Evolutionary conservation across 805 yeast species (phyloP).

Genomic region (Kodamaea kaohsiungensis): DNA sequence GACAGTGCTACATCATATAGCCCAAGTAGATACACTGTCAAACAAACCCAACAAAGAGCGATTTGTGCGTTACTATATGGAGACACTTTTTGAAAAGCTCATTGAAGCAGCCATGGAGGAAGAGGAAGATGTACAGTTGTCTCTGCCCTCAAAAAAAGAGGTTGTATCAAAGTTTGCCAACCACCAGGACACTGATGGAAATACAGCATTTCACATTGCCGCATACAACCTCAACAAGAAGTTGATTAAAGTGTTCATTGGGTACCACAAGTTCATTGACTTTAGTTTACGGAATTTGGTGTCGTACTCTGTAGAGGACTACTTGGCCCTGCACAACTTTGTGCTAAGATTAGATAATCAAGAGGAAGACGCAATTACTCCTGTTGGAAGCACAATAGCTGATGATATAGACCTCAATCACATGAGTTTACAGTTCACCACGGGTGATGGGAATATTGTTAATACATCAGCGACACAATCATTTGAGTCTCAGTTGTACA

Average conservation of each 20-base stretch:
- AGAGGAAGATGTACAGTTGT: constrained; percentile 8
- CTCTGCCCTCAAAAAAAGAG: constrained; percentile 7
- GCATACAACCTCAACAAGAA: constrained; percentile 44
- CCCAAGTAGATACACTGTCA: constrained; percentile 26
- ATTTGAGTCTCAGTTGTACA: constrained; percentile 39
- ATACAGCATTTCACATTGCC: constrained; percentile 90
- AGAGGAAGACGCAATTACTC: neutral
- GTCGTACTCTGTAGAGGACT: constrained; percentile 27
- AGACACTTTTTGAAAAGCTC: constrained; percentile 34
- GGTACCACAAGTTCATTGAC: constrained; percentile 25
- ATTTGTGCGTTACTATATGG: constrained; percentile 41
- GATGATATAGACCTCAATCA: neutral
- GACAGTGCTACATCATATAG: constrained; percentile 45
- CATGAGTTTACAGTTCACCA: constrained; percentile 5
- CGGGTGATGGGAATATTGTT: constrained; percentile 1
- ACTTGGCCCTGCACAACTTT: constrained; percentile 29
- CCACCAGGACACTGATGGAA: constrained; percentile 90
- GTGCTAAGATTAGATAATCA: constrained; percentile 23
- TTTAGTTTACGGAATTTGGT: constrained; percentile 26
- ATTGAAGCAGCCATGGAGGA: constrained; percentile 17
- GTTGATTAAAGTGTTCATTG: constrained; percentile 26
- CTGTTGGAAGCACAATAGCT: neutral
- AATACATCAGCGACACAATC: constrained; percentile 2
- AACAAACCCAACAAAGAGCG: constrained; percentile 32
- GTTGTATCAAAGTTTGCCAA: constrained; percentile 59